These are phyloP conservation scores for Penicillium sp. DNA, from an alignment of 2,329 filamentous ascomycete species.

Conservation along the genomic window DNA sequence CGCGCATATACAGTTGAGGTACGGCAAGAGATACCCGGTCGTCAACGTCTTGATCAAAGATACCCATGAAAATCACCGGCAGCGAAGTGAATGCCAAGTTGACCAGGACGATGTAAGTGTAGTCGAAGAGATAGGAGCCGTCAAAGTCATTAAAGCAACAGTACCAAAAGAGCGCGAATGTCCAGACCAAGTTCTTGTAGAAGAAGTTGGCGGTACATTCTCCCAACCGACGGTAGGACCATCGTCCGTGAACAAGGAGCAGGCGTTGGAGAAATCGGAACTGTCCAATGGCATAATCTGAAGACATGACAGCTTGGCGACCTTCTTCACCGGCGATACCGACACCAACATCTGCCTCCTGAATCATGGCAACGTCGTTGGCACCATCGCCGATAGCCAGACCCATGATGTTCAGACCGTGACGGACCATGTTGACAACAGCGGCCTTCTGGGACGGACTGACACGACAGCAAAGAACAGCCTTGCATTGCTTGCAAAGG, in stretches of 20 bases:
- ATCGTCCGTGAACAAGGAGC: slow-evolving; percentile 86
- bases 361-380: slow-evolving; percentile 97
- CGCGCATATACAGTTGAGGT: slow-evolving; percentile 90
- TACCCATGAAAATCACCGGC: slow-evolving; percentile 92
- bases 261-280: slow-evolving; percentile 85
- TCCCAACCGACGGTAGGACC: slow-evolving; percentile 92
- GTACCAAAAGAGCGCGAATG: slow-evolving; percentile 95
- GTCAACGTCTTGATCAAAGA: slow-evolving; percentile 94
- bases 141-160: slow-evolving; percentile 96
- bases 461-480: slow-evolving; percentile 95
- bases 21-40: slow-evolving; percentile 92
- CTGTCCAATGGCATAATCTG: slow-evolving; percentile 92
- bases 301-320: slow-evolving; percentile 91
- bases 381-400: slow-evolving; percentile 90
- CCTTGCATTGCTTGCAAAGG: slow-evolving; percentile 94
- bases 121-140: slow-evolving; percentile 95
- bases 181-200: slow-evolving; percentile 99
- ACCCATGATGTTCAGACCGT: slow-evolving; percentile 93
- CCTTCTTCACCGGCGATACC: slow-evolving; percentile 93
- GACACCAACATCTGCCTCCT: slow-evolving; percentile 94
- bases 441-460: slow-evolving; percentile 95
- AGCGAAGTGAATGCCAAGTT: slow-evolving; percentile 96
- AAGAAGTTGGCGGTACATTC: slow-evolving; percentile 99
- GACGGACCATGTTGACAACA: slow-evolving; percentile 95
- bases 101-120: slow-evolving; percentile 95